Evolutionary conservation across 2,329 filamentous ascomycete species (phyloP).

Genomic region (Monilinia fructicola): DNA sequence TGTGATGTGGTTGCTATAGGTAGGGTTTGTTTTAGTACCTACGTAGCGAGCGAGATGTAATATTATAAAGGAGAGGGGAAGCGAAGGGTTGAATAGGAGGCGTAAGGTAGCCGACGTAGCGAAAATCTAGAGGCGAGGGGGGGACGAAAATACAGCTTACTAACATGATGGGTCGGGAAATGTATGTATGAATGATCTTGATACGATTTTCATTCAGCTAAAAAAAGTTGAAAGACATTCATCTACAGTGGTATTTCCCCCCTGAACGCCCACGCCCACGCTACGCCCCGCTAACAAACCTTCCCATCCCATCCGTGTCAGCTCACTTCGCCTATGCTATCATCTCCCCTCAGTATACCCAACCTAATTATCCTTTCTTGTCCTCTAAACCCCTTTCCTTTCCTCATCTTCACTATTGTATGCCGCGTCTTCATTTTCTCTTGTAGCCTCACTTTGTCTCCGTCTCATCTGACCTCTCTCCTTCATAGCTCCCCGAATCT

Average conservation of each 20-base stretch:
- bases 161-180: not conserved
- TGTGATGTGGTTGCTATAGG: too few species aligned
- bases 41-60: too few species aligned
- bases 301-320: constrained; percentile 15
- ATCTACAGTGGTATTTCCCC: constrained; percentile 20
- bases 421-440: constrained; percentile 47
- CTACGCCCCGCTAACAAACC: constrained; percentile 16
- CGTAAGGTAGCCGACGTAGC: too few species aligned
- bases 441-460: constrained; percentile 43
- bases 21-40: too few species aligned
- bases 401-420: constrained; percentile 39
- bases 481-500: constrained; percentile 81
- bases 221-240: not conserved
- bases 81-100: too few species aligned
- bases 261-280: constrained; percentile 19
- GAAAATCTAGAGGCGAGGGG: too few species aligned
- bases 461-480: constrained; percentile 64
- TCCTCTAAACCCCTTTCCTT: constrained; percentile 33
- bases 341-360: not conserved
- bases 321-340: not conserved
- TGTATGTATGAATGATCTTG: not conserved
- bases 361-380: not conserved
- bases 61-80: too few species aligned
- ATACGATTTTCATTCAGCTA: constrained; percentile 11
- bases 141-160: too few species aligned